Base-by-base conservation (phyloP, 2,329 filamentous ascomycete species). In the Penicillium brevicompactum region DNA sequence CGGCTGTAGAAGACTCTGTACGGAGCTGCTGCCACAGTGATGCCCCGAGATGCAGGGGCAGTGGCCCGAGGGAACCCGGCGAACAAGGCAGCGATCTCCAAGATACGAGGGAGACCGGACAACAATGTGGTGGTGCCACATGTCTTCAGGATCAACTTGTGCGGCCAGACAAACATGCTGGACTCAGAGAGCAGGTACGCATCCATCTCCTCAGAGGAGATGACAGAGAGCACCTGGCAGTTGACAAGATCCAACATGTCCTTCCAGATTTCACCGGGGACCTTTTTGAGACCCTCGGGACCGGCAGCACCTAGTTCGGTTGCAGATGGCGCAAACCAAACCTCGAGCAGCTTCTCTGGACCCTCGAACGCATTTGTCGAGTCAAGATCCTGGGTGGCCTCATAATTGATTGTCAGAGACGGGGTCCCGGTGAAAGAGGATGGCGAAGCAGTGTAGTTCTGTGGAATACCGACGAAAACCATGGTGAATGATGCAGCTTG, bases 161-260 rank as follows among this genome's bases (percentile, higher is more conserved):
- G 94, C n/a, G 92, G 92, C 76, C 96, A 99, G 67, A 99, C 91
- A 73, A 99, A 99, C 92, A 99, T 96, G 89, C 94, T 97, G 40
- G 94, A 97, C 79, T 99, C 94, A 60, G 94, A 99, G 53, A 99
- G 83, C 6, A 99, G 86, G 73, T 99, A 99, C 62, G 94, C 93
- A 71, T 99, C 94, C 67, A 97, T 89, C 71, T 93, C 88, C 61
- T 96, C 92, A 22, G 93, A 96, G 72, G 93, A 88, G 61, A 99
- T 85, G 59, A 96, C 89, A 4, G 94, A 99, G 53, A 99, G 82
- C 52, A 99, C 92, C 80, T 99, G 94, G 87, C 94, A 99, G 74
- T 97, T 96, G 77, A 99, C 94, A 70, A 97, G 84, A 73, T 99
- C 94, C 56, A 99, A 85, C 94, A 99, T 97, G 56, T 87, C 87